A percentile compares a stretch with the other conserved stretches of the same genome.
phyloP scores from a whole-genome alignment of 495 filamentous ascomycete genomes.

The Thermothielavioides terrestris region DNA sequence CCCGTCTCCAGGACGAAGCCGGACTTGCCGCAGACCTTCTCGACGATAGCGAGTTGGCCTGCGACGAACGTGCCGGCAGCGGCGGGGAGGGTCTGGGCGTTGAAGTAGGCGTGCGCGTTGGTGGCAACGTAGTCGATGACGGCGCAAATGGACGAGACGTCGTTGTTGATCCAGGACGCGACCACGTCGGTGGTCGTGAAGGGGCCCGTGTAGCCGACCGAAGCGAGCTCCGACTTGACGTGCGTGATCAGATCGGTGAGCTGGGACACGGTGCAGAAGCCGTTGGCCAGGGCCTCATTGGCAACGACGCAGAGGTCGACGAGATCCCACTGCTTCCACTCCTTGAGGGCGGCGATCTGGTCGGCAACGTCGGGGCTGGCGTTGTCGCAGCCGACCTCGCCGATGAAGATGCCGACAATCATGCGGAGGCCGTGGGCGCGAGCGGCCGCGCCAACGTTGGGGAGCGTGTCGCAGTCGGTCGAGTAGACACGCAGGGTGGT shows the following conservation, averaged over 20 bases:
- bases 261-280: slow-evolving; percentile 48
- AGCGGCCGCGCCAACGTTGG: slow-evolving; percentile 60
- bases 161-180: slow-evolving; percentile 51
- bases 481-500: slow-evolving; percentile 78
- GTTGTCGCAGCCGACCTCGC: slow-evolving; percentile 47
- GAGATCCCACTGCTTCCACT: slow-evolving; percentile 65
- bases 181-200: slow-evolving; percentile 84
- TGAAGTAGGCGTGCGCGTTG: slow-evolving; percentile 95
- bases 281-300: slow-evolving; percentile 80
- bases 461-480: slow-evolving; percentile 77
- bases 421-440: slow-evolving; percentile 56
- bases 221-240: slow-evolving; percentile 47
- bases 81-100: slow-evolving; percentile 49
- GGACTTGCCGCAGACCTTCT: slow-evolving; percentile 56
- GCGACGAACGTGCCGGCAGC: slow-evolving; percentile 67
- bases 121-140: slow-evolving; percentile 68
- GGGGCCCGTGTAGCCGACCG: slow-evolving; percentile 65
- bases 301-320: slow-evolving; percentile 76
- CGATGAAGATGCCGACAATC: slow-evolving; percentile 81
- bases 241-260: slow-evolving; percentile 61
- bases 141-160: slow-evolving; percentile 54
- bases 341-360: slow-evolving; percentile 63
- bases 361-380: slow-evolving; percentile 42
- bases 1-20: slow-evolving; percentile 82
- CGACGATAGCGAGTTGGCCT: slow-evolving; percentile 56